phyloP scores from a whole-genome alignment of 2,329 filamentous ascomycete genomes.

The Fusarium pseudograminearum region DNA sequence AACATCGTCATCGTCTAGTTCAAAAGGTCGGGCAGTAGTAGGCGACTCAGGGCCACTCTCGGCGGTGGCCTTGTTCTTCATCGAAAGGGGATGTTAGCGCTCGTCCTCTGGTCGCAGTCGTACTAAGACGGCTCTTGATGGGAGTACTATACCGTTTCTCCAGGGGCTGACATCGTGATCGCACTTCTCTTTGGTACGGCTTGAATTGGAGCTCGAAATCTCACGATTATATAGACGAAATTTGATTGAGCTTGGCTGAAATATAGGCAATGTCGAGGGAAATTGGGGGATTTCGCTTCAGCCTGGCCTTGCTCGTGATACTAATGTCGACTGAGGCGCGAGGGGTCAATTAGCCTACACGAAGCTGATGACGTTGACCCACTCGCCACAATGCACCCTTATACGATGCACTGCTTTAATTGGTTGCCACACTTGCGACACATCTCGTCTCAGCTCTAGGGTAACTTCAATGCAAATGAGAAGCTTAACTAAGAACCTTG shows the following conservation, averaged over 20 bases:
- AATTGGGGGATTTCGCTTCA: constrained; percentile 48
- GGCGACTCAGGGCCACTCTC: constrained; percentile 70
- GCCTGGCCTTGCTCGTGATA: constrained; percentile 46
- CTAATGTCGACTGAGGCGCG: constrained; percentile 50
- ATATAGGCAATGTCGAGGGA: constrained; percentile 33
- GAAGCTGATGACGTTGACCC: constrained; percentile 56
- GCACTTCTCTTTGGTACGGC: constrained; percentile 11
- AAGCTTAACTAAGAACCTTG: constrained; percentile 2
- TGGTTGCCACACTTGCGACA: constrained; percentile 3
- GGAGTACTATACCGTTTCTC: constrained; percentile 57
- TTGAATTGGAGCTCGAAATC: constrained; percentile 5
- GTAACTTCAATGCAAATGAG: constrained; percentile 20
- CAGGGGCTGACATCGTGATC: constrained; percentile 57
- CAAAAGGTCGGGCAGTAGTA: constrained; percentile 73
- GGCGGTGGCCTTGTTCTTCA: constrained; percentile 58
- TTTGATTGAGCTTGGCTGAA: constrained; percentile 16
- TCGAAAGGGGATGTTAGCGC: constrained; percentile 40
- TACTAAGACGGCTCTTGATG: constrained; percentile 3
- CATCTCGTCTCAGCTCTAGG: constrained; percentile 25
- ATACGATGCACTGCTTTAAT: constrained; percentile 16
- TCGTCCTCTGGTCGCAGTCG: constrained; percentile 27
- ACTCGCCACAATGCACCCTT: constrained; percentile 47
- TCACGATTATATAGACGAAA: constrained; percentile 13
- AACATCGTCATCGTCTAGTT: constrained; percentile 77
- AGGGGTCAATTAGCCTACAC: constrained; percentile 49